Percentiles rank a stretch among this genome's conserved stretches.
Evolutionary conservation across 2,329 filamentous ascomycete genomes (phyloP).

Genomic region (Apiospora pterosperma): DNA sequence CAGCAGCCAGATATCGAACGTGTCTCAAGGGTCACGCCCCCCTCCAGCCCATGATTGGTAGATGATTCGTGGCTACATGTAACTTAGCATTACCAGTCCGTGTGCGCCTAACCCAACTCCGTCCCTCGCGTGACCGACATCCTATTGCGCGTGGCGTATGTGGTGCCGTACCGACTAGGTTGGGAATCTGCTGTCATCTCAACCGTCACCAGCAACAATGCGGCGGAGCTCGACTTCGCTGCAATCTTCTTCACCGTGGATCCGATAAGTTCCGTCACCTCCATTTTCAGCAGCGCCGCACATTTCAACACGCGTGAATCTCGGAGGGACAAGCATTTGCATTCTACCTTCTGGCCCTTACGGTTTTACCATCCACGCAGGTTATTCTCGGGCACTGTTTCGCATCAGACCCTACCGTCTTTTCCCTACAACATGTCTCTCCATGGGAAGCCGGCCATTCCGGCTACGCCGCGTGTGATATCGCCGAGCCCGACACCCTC

Average conservation of each 20-base stretch:
- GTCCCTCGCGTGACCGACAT: background rate
- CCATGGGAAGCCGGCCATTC: constrained; percentile 54
- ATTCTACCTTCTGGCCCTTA: constrained; percentile 44
- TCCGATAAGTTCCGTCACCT: constrained; percentile 42
- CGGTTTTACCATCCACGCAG: constrained; percentile 45
- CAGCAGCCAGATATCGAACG: background rate
- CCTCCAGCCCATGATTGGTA: background rate
- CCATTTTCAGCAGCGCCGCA: constrained; percentile 28
- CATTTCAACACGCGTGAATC: constrained; percentile 33
- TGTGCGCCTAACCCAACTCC: background rate
- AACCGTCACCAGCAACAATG: constrained; percentile 37
- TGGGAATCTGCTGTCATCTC: background rate
- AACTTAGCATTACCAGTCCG: background rate
- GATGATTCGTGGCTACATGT: background rate
- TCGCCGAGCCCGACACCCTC: constrained; percentile 80
- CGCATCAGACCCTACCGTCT: constrained; percentile 54
- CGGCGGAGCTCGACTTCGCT: constrained; percentile 56
- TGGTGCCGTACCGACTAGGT: constrained; percentile 3
- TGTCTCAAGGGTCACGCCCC: background rate
- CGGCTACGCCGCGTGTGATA: constrained; percentile 81
- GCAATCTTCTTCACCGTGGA: constrained; percentile 55
- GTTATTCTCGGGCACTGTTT: constrained; percentile 54
- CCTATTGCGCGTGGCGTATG: background rate
- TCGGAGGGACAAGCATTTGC: constrained; percentile 50
- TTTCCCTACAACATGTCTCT: constrained; percentile 55